Percentiles rank a stretch among this genome's conserved stretches.
Conservation (phyloP, 1,284 basidiomycete genomes). For the Trichosporon inkin region DNA sequence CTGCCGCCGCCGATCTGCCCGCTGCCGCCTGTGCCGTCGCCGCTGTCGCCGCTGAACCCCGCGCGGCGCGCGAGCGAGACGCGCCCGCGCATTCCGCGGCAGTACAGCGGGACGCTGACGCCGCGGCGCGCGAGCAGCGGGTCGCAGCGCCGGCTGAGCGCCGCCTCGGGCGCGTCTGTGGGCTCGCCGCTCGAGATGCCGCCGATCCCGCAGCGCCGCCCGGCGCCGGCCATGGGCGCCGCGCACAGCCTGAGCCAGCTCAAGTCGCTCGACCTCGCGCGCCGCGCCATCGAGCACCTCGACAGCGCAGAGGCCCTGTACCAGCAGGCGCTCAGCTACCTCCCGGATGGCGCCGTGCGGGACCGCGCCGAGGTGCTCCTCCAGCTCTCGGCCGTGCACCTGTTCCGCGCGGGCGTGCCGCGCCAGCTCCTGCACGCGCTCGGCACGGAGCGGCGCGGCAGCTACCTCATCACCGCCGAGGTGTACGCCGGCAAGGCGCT, state of each 20-base stretch:
- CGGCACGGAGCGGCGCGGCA: not conserved
- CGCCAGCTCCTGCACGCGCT: not conserved
- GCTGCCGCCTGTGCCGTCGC: not conserved
- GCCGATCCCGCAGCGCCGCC: not conserved
- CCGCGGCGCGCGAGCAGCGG: not conserved
- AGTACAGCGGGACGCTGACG: slow-evolving; percentile 2
- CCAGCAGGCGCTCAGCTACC: not conserved
- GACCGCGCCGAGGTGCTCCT: not conserved
- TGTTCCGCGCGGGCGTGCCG: not conserved
- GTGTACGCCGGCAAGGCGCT: slow-evolving; percentile 4
- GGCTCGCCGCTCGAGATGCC: not conserved
- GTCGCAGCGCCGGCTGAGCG: not conserved
- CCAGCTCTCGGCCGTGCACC: slow-evolving; percentile 1
- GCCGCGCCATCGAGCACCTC: slow-evolving; percentile 3
- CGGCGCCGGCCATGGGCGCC: too few species aligned
- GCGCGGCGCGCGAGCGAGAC: not conserved
- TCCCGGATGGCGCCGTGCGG: not conserved
- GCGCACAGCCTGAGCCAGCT: too few species aligned
- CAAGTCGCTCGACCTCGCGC: not conserved
- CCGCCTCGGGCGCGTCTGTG: not conserved
- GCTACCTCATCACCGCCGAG: not conserved
- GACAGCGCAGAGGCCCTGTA: not conserved
- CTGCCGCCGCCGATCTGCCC: not conserved
- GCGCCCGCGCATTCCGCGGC: not conserved
- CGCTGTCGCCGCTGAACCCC: not conserved